Evolutionary conservation across 768 basidiomycete species (phyloP).

Genomic region (Candolleomyces efflorescens): DNA sequence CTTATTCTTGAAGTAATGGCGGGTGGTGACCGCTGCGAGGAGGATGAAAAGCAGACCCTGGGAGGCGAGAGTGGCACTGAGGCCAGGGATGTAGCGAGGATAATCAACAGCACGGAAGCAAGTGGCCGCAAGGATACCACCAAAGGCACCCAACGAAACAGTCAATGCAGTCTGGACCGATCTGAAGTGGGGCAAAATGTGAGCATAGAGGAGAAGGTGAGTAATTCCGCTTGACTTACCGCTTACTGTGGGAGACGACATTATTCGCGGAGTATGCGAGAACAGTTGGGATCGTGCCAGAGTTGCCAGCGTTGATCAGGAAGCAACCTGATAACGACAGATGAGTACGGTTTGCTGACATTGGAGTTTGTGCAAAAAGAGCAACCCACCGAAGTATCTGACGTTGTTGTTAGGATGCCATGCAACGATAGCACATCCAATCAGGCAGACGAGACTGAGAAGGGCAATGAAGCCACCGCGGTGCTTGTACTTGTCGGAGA

Average conservation of each 20-base stretch:
- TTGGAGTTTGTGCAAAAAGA: no score
- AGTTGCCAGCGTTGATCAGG: slow-evolving; percentile 39
- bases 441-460: slow-evolving; percentile 32
- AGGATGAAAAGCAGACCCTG: slow-evolving; percentile 34
- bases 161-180: slow-evolving; percentile 36
- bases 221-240: slow-evolving; percentile 13
- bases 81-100: slow-evolving; percentile 42
- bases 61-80: slow-evolving; percentile 35
- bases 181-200: slow-evolving; percentile 11
- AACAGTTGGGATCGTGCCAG: slow-evolving; percentile 39
- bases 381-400: slow-evolving; percentile 37
- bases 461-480: slow-evolving; percentile 38
- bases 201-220: not conserved
- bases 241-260: slow-evolving; percentile 45
- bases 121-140: slow-evolving; percentile 40
- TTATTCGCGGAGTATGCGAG: slow-evolving; percentile 44
- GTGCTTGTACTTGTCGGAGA: slow-evolving; percentile 40
- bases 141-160: slow-evolving; percentile 37
- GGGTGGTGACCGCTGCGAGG: slow-evolving; percentile 27
- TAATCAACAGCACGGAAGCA: slow-evolving; percentile 37
- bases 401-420: slow-evolving; percentile 32
- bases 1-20: slow-evolving; percentile 34
- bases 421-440: slow-evolving; percentile 35
- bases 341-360: not conserved
- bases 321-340: slow-evolving; percentile 32